Evolutionary conservation across 108 stramenopile species (phyloP).

Genomic region (Cyclotella baltica): DNA sequence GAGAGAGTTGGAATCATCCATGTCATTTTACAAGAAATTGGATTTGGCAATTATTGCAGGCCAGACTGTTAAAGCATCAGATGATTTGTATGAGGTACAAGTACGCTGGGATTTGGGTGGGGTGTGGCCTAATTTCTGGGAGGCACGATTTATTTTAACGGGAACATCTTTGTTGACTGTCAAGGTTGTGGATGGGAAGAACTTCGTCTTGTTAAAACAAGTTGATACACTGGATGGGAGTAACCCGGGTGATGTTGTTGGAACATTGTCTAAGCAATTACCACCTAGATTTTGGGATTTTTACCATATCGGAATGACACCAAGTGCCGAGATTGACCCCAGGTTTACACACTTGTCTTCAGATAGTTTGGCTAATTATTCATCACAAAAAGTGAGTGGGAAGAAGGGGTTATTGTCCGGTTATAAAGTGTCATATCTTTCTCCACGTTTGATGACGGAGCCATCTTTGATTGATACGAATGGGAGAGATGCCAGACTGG

Average conservation of each 20-base stretch:
- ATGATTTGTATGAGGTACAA: conserved; percentile 24
- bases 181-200: conserved; percentile 27
- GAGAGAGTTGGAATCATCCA: conserved; percentile 59
- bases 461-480: conserved; percentile 72
- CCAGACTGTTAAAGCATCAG: conserved; percentile 38
- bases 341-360: conserved; percentile 18
- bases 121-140: conserved; percentile 85
- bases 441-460: conserved; percentile 62
- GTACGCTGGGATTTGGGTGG: conserved; percentile 78
- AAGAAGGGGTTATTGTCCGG: conserved; percentile 47
- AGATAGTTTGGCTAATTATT: background rate
- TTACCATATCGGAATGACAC: conserved; percentile 91
- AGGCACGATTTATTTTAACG: conserved; percentile 68
- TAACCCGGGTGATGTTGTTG: conserved; percentile 49
- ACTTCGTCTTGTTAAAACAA: conserved; percentile 56
- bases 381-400: conserved; percentile 8
- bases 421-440: conserved; percentile 70
- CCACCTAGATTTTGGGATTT: conserved; percentile 86
- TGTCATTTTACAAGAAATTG: conserved; percentile 68
- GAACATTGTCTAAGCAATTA: conserved; percentile 57
- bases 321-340: conserved; percentile 70
- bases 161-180: conserved; percentile 63
- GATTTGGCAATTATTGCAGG: conserved; percentile 78
- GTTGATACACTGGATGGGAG: conserved; percentile 64
- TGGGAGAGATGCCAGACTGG: conserved; percentile 59